These are phyloP conservation scores for Debaryomyces fabryi DNA, from an alignment of 1,139 yeast species.

Conservation along the genomic window DNA sequence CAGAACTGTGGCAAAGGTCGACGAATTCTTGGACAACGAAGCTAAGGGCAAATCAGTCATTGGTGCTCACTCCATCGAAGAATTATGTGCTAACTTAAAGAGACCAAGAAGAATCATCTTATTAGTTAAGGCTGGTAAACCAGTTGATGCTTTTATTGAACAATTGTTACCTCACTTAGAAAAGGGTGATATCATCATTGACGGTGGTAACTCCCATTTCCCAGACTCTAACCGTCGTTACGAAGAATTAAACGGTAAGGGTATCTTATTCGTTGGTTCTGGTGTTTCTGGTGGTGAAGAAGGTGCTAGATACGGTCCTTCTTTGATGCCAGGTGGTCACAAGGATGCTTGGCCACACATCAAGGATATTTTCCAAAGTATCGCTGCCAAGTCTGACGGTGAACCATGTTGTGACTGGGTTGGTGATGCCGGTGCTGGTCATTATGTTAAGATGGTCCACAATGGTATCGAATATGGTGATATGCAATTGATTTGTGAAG, in stretches of 20 bases:
- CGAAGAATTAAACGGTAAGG: constrained; percentile 84
- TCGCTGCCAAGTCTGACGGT: constrained; percentile 95
- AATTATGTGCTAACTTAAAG: constrained; percentile 85
- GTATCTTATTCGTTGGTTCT: constrained; percentile 92
- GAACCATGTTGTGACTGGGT: constrained; percentile 99
- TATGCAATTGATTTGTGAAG: constrained; percentile 98
- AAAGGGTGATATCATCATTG: constrained; percentile 96
- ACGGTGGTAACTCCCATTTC: constrained; percentile 99
- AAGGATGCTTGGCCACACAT: constrained; percentile 98
- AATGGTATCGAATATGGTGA: constrained; percentile 99
- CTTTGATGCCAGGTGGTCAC: constrained; percentile 99
- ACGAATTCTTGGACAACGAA: constrained; percentile 87
- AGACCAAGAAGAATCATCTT: constrained; percentile 95
- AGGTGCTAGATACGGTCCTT: constrained; percentile 99
- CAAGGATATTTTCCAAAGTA: constrained; percentile 93
- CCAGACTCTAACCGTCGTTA: constrained; percentile 98
- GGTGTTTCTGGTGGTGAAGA: constrained; percentile 99
- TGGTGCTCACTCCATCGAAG: constrained; percentile 93
- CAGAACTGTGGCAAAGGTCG: constrained; percentile 96
- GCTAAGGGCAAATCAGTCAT: constrained; percentile 95
- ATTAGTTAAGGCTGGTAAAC: constrained; percentile 94
- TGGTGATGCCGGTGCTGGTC: constrained; percentile 99
- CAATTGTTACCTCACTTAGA: constrained; percentile 90
- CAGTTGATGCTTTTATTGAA: constrained; percentile 90
- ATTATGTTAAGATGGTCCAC: constrained; percentile 99